Base-by-base conservation (phyloP, 768 basidiomycete species). In the Mycena metata region DNA sequence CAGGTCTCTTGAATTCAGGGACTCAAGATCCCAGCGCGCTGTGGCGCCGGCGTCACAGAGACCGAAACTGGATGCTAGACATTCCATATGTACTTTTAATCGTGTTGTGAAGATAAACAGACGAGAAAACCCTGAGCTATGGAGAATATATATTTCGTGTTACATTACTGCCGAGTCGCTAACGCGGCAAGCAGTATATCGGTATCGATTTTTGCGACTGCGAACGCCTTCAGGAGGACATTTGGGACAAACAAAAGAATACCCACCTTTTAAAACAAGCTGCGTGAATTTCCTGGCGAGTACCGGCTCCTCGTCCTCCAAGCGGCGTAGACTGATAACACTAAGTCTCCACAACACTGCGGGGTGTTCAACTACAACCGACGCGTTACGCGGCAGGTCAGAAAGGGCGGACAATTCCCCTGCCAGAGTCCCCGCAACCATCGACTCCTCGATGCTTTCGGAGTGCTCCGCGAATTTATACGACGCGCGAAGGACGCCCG, bases 371-470 rank as follows among this genome's bases (percentile, higher is more conserved):
- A 92, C 94, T 0, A 91, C 82, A 41, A 94, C 94, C 5, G 91
- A 94, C 26, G 96, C 92, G 76, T 98, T 99, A 54, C 97, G 85
- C 19, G 89, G 85, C 21, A 91, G 83, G 23, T 89, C 89, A 11
- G 96, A 90, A 15, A 99, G 81, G 42, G 92, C 93, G 0, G 94
- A 91, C 59, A 99, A 78, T 79, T 98, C 97, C 0, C 97, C 97
- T 12, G 96, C 95, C 3, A 98, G 81, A 0, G 96, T 95, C 3
- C 96, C 96, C 5, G 95, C 89, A 0, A 96, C 94, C 96, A 97
- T 97, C 2, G 92, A 94, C 80, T 97, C 96, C 74, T 93, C 91
- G 55, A 95, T 89, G 7, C 80, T 77, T 26, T 87, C 86, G 8
- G 87, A 81, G 70, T 92, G 88, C 55, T 89, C 89, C 3, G 89